Percentiles rank a stretch among this genome's conserved stretches.
phyloP scores from a whole-genome alignment of 805 yeast genomes.

The Deakozyma indianensis region DNA sequence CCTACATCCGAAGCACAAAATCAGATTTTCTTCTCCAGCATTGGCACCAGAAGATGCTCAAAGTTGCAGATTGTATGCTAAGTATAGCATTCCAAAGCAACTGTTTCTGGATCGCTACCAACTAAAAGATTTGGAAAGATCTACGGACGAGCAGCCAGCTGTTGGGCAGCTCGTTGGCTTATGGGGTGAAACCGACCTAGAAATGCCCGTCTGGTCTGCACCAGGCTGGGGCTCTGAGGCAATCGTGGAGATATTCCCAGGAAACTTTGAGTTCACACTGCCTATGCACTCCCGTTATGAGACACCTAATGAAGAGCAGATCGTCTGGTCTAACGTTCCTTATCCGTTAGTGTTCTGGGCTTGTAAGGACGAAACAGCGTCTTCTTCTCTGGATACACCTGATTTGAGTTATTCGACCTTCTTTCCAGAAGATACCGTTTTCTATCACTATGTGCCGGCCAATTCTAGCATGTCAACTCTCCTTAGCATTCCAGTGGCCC shows the following conservation, averaged over 20 bases:
- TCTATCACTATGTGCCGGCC: slow-evolving; percentile 12
- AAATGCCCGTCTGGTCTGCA: slow-evolving; percentile 37
- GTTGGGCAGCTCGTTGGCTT: slow-evolving; percentile 23
- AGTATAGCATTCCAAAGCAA: slow-evolving; percentile 29
- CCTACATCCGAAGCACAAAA: background rate
- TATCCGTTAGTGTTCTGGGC: slow-evolving; percentile 36
- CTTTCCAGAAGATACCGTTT: slow-evolving; percentile 33
- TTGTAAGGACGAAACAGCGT: slow-evolving; percentile 29
- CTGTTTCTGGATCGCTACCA: slow-evolving; percentile 45
- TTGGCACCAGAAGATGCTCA: slow-evolving; percentile 8
- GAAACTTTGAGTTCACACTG: slow-evolving; percentile 20
- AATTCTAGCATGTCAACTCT: background rate
- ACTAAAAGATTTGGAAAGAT: slow-evolving; percentile 22
- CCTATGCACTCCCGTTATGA: slow-evolving; percentile 40
- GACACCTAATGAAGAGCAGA: slow-evolving; percentile 20
- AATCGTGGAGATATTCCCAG: slow-evolving; percentile 22
- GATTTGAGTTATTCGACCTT: slow-evolving; percentile 30
- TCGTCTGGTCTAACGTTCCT: slow-evolving; percentile 15
- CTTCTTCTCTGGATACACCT: slow-evolving; percentile 22
- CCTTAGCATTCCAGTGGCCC: background rate
- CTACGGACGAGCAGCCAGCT: slow-evolving; percentile 8
- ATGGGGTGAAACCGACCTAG: slow-evolving; percentile 46
- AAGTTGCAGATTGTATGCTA: slow-evolving; percentile 30
- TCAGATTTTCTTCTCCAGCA: background rate
- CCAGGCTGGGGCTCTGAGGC: slow-evolving; percentile 33